Percentiles rank a stretch among this genome's conserved stretches.
Evolutionary conservation across 2,329 filamentous ascomycete genomes (phyloP).

Genomic region (Piedraia hortae): DNA sequence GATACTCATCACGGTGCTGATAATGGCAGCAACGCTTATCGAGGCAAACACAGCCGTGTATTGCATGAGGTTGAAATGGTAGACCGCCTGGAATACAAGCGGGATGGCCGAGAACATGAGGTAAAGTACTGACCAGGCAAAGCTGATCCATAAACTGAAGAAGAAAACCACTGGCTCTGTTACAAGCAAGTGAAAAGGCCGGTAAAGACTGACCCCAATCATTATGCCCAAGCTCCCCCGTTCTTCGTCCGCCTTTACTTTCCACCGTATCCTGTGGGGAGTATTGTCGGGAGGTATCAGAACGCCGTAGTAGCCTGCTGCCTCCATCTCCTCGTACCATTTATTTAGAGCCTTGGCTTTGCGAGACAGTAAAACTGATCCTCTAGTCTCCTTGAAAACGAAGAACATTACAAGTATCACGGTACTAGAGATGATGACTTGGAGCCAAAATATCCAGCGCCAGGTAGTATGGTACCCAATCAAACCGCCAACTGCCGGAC

Average conservation of each 20-base stretch:
- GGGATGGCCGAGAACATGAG: slow-evolving; percentile 60
- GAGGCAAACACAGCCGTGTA: slow-evolving; percentile 46
- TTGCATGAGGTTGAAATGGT: slow-evolving; percentile 39
- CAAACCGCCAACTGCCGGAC: slow-evolving; percentile 43
- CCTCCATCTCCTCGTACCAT: slow-evolving; percentile 53
- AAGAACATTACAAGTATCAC: slow-evolving; percentile 36
- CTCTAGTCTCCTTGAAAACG: slow-evolving; percentile 60
- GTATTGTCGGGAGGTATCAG: slow-evolving; percentile 17
- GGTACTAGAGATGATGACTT: slow-evolving; percentile 39
- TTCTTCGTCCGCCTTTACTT: slow-evolving; percentile 52
- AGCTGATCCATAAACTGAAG: slow-evolving; percentile 74
- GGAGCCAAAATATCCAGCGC: slow-evolving; percentile 78
- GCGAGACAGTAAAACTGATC: slow-evolving; percentile 47
- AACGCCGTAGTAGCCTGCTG: slow-evolving; percentile 30
- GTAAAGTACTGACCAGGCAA: slow-evolving; percentile 74
- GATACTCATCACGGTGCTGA: slow-evolving; percentile 38
- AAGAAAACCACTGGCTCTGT: slow-evolving; percentile 59
- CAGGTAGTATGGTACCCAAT: slow-evolving; percentile 40
- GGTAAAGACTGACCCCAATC: slow-evolving; percentile 44
- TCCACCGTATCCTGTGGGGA: slow-evolving; percentile 34
- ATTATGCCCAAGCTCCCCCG: slow-evolving; percentile 38
- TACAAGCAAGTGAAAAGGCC: slow-evolving; percentile 51
- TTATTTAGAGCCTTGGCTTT: slow-evolving; percentile 48
- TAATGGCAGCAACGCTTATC: slow-evolving; percentile 36
- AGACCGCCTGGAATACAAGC: slow-evolving; percentile 40